Evolutionary conservation across 2,329 filamentous ascomycete species (phyloP).

Genomic region (Epichloe scottii): DNA sequence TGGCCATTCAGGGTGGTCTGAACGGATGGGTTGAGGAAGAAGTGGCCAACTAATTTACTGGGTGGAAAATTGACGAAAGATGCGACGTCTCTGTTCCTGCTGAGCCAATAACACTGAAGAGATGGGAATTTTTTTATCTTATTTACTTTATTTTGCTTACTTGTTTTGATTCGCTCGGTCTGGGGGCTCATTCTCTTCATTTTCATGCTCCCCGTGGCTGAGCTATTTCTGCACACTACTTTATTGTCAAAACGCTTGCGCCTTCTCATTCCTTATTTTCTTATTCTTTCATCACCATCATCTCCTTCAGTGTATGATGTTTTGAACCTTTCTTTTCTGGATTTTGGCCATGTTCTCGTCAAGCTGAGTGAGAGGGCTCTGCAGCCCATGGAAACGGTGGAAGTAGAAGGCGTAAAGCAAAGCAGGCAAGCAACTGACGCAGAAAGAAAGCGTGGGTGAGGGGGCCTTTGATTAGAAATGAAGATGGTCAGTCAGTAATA

Average conservation of each 20-base stretch:
- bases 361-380: not conserved
- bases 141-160: constrained; percentile 1
- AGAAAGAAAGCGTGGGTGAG: not conserved
- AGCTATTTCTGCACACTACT: not conserved
- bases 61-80: not conserved
- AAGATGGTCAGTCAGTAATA: not conserved
- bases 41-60: constrained; percentile 39
- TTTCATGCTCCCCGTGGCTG: constrained; percentile 2
- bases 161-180: constrained; percentile 14
- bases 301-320: constrained; percentile 19
- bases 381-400: not conserved
- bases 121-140: constrained; percentile 31
- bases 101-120: not conserved
- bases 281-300: constrained; percentile 5
- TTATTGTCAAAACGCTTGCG: not conserved
- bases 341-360: not conserved
- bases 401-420: not conserved
- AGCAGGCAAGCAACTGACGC: not conserved
- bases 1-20: constrained; percentile 50
- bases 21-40: constrained; percentile 59
- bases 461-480: not conserved
- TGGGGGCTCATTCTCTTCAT: constrained; percentile 7
- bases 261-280: constrained; percentile 17
- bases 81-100: not conserved
- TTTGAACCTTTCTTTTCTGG: constrained; percentile 11